A percentile compares a stretch with the other conserved stretches of the same genome.
Evolutionary conservation across 441 rosid species (phyloP).

Genomic region (Arabidopsis hybrid): DNA sequence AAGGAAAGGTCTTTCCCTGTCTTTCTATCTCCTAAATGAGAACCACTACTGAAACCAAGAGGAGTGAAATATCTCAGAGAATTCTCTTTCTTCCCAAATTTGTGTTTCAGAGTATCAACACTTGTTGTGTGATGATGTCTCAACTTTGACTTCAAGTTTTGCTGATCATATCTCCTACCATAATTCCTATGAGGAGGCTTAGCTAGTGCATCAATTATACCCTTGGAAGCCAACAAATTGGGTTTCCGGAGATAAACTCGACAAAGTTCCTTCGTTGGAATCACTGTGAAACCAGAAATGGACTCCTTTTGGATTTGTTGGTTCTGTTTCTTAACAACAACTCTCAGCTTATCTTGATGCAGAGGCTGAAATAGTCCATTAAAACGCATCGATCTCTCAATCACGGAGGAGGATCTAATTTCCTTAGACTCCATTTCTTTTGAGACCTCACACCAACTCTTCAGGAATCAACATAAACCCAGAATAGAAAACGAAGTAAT

Average conservation of each 20-base stretch:
- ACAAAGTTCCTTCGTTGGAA: slow-evolving; percentile 42
- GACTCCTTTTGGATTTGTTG: slow-evolving; percentile 19
- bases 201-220: slow-evolving; percentile 42
- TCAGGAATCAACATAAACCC: slow-evolving; percentile 30
- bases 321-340: slow-evolving; percentile 36
- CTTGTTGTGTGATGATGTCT: slow-evolving; percentile 34
- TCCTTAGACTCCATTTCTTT: slow-evolving; percentile 54
- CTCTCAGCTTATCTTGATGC: slow-evolving; percentile 38
- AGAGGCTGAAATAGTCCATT: slow-evolving; percentile 54
- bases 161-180: slow-evolving; percentile 43
- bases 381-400: slow-evolving; percentile 78
- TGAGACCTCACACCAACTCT: slow-evolving; percentile 38
- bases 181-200: slow-evolving; percentile 36
- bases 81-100: slow-evolving; percentile 36
- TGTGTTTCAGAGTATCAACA: slow-evolving; percentile 47
- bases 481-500: slow-evolving; percentile 1
- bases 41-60: slow-evolving; percentile 34
- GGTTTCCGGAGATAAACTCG: slow-evolving; percentile 46
- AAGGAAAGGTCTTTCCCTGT: slow-evolving; percentile 26
- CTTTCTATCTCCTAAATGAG: slow-evolving; percentile 42
- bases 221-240: slow-evolving; percentile 42
- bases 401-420: slow-evolving; percentile 59
- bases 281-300: slow-evolving; percentile 31
- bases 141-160: slow-evolving; percentile 36
- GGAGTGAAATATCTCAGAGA: slow-evolving; percentile 42